Evolutionary conservation across 2,329 filamentous ascomycete genomes (phyloP).

Genomic region (Paecilomyces formosus): DNA sequence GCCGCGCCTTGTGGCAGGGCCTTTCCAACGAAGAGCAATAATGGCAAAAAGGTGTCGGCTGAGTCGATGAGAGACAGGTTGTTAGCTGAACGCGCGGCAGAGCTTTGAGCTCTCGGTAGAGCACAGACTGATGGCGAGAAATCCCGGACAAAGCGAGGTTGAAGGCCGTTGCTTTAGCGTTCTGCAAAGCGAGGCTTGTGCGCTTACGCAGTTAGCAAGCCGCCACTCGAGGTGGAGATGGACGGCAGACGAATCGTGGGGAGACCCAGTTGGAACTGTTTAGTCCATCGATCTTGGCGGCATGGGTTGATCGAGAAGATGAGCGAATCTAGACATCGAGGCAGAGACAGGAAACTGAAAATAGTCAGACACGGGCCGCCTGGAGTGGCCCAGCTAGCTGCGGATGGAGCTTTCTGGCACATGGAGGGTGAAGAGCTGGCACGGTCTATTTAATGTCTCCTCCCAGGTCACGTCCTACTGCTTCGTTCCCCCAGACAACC

Average conservation of each 20-base stretch:
- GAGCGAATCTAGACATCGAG: background rate
- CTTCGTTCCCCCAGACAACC: conserved; percentile 2
- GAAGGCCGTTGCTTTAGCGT: background rate
- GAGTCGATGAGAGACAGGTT: background rate
- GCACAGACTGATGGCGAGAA: background rate
- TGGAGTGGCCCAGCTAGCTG: background rate
- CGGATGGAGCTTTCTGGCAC: background rate
- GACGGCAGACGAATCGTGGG: background rate
- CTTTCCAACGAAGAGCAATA: background rate
- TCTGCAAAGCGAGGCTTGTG: background rate
- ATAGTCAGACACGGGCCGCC: background rate
- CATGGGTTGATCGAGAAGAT: background rate
- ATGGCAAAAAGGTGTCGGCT: background rate
- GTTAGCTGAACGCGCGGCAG: background rate
- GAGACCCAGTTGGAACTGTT: background rate
- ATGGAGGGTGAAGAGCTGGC: background rate
- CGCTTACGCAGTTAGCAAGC: background rate
- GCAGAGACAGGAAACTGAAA: background rate
- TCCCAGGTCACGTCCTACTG: background rate
- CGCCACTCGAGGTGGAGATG: background rate
- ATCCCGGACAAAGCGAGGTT: background rate
- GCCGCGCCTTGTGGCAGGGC: background rate
- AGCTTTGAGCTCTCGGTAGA: background rate
- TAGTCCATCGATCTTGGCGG: background rate
- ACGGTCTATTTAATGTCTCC: background rate